These are phyloP conservation scores for Starmera pachycereana DNA, from an alignment of 805 yeast genomes.

Conservation along the genomic window DNA sequence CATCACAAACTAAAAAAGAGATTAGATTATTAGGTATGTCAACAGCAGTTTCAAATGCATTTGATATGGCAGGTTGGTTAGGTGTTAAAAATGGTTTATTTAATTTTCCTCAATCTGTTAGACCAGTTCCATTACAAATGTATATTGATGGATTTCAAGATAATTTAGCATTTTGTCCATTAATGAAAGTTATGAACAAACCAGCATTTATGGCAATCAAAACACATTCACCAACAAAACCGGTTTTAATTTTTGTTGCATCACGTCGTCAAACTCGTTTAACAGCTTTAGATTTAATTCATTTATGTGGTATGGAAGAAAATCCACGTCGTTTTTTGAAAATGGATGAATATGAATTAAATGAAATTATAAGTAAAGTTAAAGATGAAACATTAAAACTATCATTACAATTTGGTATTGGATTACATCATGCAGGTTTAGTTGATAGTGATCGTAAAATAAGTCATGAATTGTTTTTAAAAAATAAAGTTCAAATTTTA, in stretches of 20 bases:
- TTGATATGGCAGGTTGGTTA: conserved; percentile 90
- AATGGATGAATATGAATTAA: conserved; percentile 37
- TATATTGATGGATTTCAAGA: conserved; percentile 82
- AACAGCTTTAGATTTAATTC: conserved; percentile 65
- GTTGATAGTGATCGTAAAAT: conserved; percentile 80
- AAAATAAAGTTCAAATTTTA: conserved; percentile 78
- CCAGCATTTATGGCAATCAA: conserved; percentile 69
- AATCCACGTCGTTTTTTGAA: conserved; percentile 54
- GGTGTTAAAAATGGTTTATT: conserved; percentile 92
- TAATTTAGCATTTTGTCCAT: conserved; percentile 64
- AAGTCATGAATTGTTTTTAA: conserved; percentile 75
- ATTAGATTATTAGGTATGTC: conserved; percentile 85
- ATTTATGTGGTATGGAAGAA: conserved; percentile 54
- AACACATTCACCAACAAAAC: conserved; percentile 60
- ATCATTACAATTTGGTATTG: conserved; percentile 73
- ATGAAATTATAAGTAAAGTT: conserved; percentile 53
- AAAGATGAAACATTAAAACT: conserved; percentile 75
- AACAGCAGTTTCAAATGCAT: conserved; percentile 85
- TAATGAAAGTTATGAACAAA: conserved; percentile 62
- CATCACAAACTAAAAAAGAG: conserved; percentile 86
- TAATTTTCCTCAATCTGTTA: conserved; percentile 86
- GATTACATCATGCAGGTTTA: conserved; percentile 97
- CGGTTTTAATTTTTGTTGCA: conserved; percentile 96
- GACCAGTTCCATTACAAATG: conserved; percentile 93
- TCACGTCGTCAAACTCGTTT: conserved; percentile 91